These are phyloP conservation scores for Alliaria petiolata DNA, from an alignment of 345 rosid species.

Conservation along the genomic window DNA sequence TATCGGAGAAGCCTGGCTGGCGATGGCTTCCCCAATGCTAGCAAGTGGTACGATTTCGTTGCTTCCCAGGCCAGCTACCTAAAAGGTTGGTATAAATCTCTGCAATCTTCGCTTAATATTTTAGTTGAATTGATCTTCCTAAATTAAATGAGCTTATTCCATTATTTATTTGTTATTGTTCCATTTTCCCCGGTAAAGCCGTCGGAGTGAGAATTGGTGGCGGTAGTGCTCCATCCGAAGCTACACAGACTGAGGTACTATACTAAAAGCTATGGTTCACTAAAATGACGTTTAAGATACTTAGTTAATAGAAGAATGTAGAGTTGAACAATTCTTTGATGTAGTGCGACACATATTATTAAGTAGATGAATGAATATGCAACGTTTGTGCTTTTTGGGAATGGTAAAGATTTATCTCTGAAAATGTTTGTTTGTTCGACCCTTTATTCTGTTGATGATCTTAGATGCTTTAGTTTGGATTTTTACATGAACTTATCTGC, in stretches of 20 bases:
- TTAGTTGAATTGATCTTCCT: neutral
- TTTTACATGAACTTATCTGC: too few species aligned
- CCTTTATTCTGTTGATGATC: neutral
- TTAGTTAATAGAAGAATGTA: too few species aligned
- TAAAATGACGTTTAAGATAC: neutral
- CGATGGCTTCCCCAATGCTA: constrained; percentile 50
- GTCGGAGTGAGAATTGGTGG: constrained; percentile 62
- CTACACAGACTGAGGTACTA: constrained; percentile 9
- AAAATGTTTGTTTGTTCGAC: neutral
- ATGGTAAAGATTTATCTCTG: too few species aligned
- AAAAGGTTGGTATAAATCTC: constrained; percentile 47
- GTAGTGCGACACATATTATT: too few species aligned
- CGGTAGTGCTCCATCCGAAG: constrained; percentile 36
- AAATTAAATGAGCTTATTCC: neutral
- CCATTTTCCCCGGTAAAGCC: constrained; percentile 78
- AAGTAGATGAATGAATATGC: too few species aligned
- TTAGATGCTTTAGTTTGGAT: too few species aligned
- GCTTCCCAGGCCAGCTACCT: constrained; percentile 58
- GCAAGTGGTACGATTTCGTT: constrained; percentile 71
- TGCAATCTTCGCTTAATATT: neutral
- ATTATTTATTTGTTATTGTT: neutral
- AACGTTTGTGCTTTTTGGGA: too few species aligned
- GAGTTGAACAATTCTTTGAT: too few species aligned
- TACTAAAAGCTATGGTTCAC: neutral
- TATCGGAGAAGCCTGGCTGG: constrained; percentile 57